Evolutionary conservation across 768 basidiomycete species (phyloP).

Genomic region (Naganishia kalamii): DNA sequence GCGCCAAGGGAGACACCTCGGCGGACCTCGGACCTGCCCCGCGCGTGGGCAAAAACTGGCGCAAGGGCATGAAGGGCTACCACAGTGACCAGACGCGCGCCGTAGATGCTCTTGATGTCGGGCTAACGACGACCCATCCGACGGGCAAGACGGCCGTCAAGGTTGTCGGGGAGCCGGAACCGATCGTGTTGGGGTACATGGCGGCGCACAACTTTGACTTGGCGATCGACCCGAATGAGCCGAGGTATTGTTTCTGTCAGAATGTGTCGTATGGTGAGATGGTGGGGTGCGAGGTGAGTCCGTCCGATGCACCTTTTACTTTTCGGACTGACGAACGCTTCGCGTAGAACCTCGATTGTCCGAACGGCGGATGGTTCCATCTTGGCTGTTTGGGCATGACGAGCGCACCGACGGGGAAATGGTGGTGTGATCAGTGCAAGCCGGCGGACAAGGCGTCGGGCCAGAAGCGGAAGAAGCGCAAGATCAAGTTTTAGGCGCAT

Average conservation of each 20-base stretch:
- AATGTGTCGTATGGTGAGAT: slow-evolving; percentile 43
- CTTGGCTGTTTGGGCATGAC: slow-evolving; percentile 35
- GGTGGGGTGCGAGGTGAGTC: slow-evolving; percentile 44
- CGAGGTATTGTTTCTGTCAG: slow-evolving; percentile 44
- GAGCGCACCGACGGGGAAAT: slow-evolving; percentile 34
- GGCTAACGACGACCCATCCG: background rate
- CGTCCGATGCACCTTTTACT: background rate
- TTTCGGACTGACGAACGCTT: background rate
- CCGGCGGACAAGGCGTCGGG: slow-evolving; percentile 24
- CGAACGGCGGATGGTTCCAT: slow-evolving; percentile 43
- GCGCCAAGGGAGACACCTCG: slow-evolving; percentile 8
- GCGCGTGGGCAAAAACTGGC: slow-evolving; percentile 27
- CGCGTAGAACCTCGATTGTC: slow-evolving; percentile 44
- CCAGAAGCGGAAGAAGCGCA: slow-evolving; percentile 7
- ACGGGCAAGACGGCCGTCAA: background rate
- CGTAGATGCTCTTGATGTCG: slow-evolving; percentile 4
- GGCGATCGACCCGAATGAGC: slow-evolving; percentile 42
- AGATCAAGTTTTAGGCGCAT: slow-evolving; percentile 7
- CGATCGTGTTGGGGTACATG: slow-evolving; percentile 20
- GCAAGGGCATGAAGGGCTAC: slow-evolving; percentile 11
- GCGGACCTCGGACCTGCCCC: slow-evolving; percentile 43
- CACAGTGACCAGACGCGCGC: background rate
- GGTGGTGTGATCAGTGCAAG: slow-evolving; percentile 40
- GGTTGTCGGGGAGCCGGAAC: slow-evolving; percentile 2
- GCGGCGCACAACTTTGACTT: slow-evolving; percentile 26